Percentiles rank a stretch among this genome's conserved stretches.
These are phyloP conservation scores for Penicillium daleae DNA, from an alignment of 495 filamentous ascomycete genomes.

Conservation along the genomic window DNA sequence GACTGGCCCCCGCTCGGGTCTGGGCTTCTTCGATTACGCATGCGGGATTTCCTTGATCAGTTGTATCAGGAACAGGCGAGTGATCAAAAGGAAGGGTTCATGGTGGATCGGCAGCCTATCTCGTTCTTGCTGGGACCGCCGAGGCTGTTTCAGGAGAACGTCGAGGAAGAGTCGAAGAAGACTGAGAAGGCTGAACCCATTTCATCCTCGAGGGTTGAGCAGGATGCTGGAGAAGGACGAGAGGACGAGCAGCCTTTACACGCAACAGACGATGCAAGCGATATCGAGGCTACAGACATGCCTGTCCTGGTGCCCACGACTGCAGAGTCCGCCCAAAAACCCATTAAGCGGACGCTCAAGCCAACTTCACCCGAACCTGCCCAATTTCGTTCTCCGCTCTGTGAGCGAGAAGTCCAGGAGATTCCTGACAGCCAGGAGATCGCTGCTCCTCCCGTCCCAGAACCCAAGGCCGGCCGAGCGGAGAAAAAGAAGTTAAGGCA, in stretches of 20 bases:
- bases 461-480: neutral
- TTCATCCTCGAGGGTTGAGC: neutral
- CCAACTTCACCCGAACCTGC: neutral
- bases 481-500: slow-evolving; percentile 3
- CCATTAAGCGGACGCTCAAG: neutral
- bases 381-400: neutral
- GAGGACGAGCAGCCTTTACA: neutral
- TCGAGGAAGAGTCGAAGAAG: neutral
- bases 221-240: neutral
- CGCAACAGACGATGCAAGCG: neutral
- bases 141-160: neutral
- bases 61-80: slow-evolving; percentile 51
- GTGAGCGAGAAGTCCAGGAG: slow-evolving; percentile 25
- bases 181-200: neutral
- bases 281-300: slow-evolving; percentile 8
- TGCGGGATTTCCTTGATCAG: slow-evolving; percentile 56
- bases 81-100: slow-evolving; percentile 18
- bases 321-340: neutral
- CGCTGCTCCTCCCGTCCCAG: neutral
- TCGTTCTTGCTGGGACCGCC: slow-evolving; percentile 40
- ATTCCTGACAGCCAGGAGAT: slow-evolving; percentile 44
- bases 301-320: slow-evolving; percentile 12
- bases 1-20: slow-evolving; percentile 62
- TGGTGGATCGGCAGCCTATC: slow-evolving; percentile 41
- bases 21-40: slow-evolving; percentile 51